These are phyloP conservation scores for Fusarium sp. DNA, from an alignment of 2,329 filamentous ascomycete species.

Conservation along the genomic window DNA sequence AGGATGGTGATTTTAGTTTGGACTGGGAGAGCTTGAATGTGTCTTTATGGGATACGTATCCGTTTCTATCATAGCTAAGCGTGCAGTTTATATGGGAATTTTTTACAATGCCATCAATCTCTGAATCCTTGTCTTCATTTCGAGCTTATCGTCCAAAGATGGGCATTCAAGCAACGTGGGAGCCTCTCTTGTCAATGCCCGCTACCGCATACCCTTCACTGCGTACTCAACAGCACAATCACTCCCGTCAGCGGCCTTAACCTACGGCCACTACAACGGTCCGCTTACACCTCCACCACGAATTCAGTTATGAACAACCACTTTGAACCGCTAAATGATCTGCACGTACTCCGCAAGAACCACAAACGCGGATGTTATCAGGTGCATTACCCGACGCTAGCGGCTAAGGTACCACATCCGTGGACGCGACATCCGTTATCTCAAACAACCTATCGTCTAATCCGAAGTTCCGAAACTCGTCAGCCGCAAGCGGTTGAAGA, in stretches of 20 bases:
- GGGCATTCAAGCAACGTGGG: background rate
- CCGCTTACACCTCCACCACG: background rate
- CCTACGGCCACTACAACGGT: background rate
- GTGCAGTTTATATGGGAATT: too few relatives aligned
- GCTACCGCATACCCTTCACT: background rate
- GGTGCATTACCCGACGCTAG: constrained; percentile 42
- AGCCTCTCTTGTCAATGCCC: background rate
- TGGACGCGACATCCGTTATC: constrained; percentile 20
- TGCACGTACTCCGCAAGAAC: background rate
- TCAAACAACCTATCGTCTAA: constrained; percentile 12
- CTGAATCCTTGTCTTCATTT: background rate
- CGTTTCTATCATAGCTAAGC: constrained; percentile 35
- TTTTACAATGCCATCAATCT: too few relatives aligned
- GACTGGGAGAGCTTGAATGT: constrained; percentile 47
- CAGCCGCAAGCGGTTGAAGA: constrained; percentile 24
- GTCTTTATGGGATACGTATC: constrained; percentile 47
- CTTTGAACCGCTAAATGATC: background rate
- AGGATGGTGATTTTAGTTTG: constrained; percentile 38
- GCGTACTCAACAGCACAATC: too few relatives aligned
- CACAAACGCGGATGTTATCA: background rate
- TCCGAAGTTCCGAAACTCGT: constrained; percentile 24
- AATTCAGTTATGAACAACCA: background rate
- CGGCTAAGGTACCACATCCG: constrained; percentile 28
- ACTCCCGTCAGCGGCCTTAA: too few relatives aligned
- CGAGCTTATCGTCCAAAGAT: background rate